Evolutionary conservation across 2,329 filamentous ascomycete genomes (phyloP).

Genomic region (Alternaria viburni): DNA sequence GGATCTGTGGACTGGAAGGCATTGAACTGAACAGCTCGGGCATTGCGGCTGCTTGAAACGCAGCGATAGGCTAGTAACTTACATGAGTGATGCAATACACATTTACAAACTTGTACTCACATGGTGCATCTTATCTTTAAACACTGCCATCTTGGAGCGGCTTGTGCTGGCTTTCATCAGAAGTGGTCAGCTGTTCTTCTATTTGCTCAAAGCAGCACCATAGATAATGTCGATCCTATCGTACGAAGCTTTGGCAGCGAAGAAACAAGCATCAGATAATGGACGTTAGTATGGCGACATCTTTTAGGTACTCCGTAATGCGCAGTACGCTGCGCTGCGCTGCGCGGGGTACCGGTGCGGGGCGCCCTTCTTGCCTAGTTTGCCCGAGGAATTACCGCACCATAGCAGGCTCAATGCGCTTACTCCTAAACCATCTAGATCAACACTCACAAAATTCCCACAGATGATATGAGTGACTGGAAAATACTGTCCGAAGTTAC

Average conservation of each 20-base stretch:
- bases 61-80: slow-evolving; percentile 13
- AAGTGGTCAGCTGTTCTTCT: neutral
- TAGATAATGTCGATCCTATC: neutral
- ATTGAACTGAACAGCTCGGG: slow-evolving; percentile 23
- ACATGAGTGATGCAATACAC: neutral
- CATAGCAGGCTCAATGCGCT: neutral
- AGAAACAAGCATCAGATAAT: neutral
- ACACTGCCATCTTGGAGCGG: neutral
- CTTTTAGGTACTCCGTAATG: neutral
- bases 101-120: slow-evolving; percentile 3
- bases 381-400: neutral
- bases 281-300: neutral
- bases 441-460: neutral
- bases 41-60: slow-evolving; percentile 22
- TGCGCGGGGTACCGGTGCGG: neutral
- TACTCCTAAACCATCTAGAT: neutral
- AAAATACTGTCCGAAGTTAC: neutral
- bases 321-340: neutral
- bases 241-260: neutral
- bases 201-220: neutral
- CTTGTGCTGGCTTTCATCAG: neutral
- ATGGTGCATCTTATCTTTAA: neutral
- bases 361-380: neutral
- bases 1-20: slow-evolving; percentile 20
- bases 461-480: neutral